Base-by-base conservation (phyloP, 73 alveolate genomes). In the Paramecium biaurelia region DNA sequence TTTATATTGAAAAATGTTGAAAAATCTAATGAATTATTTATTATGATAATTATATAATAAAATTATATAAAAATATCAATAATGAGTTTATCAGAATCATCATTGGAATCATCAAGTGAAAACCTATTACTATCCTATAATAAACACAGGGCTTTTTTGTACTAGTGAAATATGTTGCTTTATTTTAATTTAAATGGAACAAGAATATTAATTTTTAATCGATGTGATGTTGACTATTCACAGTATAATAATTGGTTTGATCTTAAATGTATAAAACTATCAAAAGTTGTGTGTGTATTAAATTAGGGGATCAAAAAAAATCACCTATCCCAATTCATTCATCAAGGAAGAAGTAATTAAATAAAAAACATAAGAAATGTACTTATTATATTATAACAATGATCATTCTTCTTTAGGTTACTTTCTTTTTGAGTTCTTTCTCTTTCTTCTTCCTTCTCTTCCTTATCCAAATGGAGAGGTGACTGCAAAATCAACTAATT, bases 401-500 rank as follows among this genome's bases (percentile, higher is more conserved):
- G 85, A 92, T 42, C 32, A 92, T 21, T 37, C 96, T n/a, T 86
- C 95, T 57, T 92, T 93, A 18, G 94, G 95, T 18, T 93, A 85
- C 23, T 92, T 93, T 87, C 86, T 95, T 57, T 85, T 92, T 85
- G 97, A 84, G 92, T 93, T 96, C 96, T 94, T 95, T 85, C 95
- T 95, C 98, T 96, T 96, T 92, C 95, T 95, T 93, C 99, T 93
- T 67, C 99, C 99, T 70, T 85, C 84, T 72, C 95, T 89, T 15
- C 98, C 99, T 72, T 96, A 93, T 93, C 96, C 95, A 92, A 93
- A 76, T 93, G 96, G 96, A 21, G 98, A 95, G 38, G 97, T 92
- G 88, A 96, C 93, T 85, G 99, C 98, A 82, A 95, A 93, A 93
- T 97, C 98, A 89, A 97, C 96, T 95, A 94, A 96, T 93, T 97